Percentiles rank a stretch among this genome's conserved stretches.
These are phyloP conservation scores for Leccinum sublutescens DNA, from an alignment of 768 basidiomycete genomes.

Conservation along the genomic window DNA sequence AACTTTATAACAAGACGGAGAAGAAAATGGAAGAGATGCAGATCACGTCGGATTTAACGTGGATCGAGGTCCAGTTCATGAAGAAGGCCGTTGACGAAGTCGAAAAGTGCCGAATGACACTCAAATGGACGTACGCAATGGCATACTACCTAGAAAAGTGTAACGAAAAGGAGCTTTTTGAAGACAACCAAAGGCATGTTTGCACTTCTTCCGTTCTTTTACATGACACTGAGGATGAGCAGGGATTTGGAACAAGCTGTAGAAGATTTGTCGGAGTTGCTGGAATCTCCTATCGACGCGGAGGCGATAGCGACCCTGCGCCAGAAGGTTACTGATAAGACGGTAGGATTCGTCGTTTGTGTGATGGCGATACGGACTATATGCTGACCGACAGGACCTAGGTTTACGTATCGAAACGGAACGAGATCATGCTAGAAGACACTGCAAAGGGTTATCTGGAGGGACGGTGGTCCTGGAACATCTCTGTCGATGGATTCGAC, in stretches of 20 bases:
- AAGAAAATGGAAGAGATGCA: constrained; percentile 99
- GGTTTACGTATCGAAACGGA: constrained; percentile 96
- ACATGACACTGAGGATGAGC: background rate
- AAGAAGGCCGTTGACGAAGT: constrained; percentile 96
- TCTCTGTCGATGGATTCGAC: constrained; percentile 68
- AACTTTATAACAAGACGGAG: constrained; percentile 93
- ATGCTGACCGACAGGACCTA: constrained; percentile 23
- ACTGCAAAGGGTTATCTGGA: constrained; percentile 89
- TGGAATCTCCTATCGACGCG: constrained; percentile 89
- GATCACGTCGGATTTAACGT: constrained; percentile 83
- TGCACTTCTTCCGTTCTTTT: background rate
- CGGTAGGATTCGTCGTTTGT: constrained; percentile 46
- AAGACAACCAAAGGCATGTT: constrained; percentile 89
- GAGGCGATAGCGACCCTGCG: constrained; percentile 78
- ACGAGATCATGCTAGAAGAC: constrained; percentile 93
- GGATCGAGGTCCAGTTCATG: constrained; percentile 99
- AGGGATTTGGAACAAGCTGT: constrained; percentile 95
- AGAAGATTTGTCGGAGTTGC: constrained; percentile 88
- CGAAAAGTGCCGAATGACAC: constrained; percentile 86
- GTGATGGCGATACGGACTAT: background rate
- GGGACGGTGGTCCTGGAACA: constrained; percentile 83
- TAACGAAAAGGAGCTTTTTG: constrained; percentile 93
- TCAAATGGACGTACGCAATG: constrained; percentile 99
- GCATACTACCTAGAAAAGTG: constrained; percentile 91
- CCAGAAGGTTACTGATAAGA: constrained; percentile 95